These are phyloP conservation scores for Capsicum chinense DNA, from an alignment of 257 asterid genomes.

Conservation along the genomic window DNA sequence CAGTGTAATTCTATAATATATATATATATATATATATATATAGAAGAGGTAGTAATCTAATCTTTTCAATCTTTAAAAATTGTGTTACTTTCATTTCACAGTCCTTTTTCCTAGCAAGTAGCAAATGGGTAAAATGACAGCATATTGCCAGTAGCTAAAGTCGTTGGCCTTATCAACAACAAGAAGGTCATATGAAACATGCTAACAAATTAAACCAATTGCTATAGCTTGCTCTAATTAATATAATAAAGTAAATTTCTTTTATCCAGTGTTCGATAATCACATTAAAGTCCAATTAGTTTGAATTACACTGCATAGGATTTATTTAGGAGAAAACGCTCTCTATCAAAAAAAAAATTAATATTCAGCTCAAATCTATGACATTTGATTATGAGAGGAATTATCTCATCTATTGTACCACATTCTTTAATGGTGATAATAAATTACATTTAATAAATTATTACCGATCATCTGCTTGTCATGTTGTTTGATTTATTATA, in stretches of 20 bases:
- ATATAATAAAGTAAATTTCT: background rate
- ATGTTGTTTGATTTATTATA: constrained; percentile 20
- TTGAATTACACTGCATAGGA: too few relatives aligned
- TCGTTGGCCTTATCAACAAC: constrained; percentile 18
- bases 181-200: constrained; percentile 19
- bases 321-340: too few relatives aligned
- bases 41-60: background rate
- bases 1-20: too few relatives aligned
- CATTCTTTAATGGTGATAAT: too few relatives aligned
- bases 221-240: background rate
- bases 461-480: constrained; percentile 20
- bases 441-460: background rate
- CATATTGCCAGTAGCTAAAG: constrained; percentile 20
- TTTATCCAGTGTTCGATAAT: too few relatives aligned
- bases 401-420: too few relatives aligned
- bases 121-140: constrained; percentile 26
- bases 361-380: too few relatives aligned
- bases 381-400: too few relatives aligned
- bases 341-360: too few relatives aligned
- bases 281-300: too few relatives aligned
- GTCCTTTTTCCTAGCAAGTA: background rate
- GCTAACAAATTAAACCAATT: constrained; percentile 15
- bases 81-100: background rate
- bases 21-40: too few relatives aligned
- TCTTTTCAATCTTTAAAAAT: background rate